Evolutionary conservation across 345 rosid species (phyloP).

Genomic region (Adansonia digitata): DNA sequence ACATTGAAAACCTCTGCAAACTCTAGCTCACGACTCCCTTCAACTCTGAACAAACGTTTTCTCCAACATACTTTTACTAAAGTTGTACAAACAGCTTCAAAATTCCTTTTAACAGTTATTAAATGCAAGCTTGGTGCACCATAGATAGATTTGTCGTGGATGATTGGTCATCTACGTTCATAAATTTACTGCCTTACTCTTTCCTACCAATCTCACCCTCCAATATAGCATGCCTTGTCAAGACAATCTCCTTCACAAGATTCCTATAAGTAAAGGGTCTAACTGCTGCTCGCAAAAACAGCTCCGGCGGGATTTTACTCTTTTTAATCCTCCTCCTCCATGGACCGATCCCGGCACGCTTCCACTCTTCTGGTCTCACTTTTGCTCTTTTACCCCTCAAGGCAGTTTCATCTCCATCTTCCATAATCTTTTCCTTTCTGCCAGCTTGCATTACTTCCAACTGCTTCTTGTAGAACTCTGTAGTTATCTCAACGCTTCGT

Average conservation of each 20-base stretch:
- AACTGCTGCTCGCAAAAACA: conserved; percentile 77
- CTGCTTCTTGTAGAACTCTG: conserved; percentile 48
- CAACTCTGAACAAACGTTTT: background rate
- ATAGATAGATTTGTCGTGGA: background rate
- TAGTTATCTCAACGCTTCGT: conserved; percentile 47
- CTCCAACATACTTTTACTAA: background rate
- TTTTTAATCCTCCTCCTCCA: conserved; percentile 74
- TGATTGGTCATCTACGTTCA: background rate
- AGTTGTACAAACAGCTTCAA: background rate
- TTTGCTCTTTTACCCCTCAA: conserved; percentile 66
- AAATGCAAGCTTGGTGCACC: background rate
- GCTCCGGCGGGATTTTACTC: conserved; percentile 75
- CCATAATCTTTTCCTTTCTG: conserved; percentile 20
- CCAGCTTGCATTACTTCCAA: conserved; percentile 34
- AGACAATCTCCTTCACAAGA: conserved; percentile 90
- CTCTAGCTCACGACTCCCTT: background rate
- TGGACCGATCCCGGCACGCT: conserved; percentile 58
- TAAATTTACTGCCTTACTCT: conserved; percentile 17
- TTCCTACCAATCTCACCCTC: conserved; percentile 76
- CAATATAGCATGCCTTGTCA: conserved; percentile 88
- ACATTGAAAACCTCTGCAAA: background rate
- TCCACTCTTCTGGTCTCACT: conserved; percentile 81
- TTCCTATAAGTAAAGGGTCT: conserved; percentile 86
- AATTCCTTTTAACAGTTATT: too few species aligned
- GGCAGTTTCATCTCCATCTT: conserved; percentile 60